These are phyloP conservation scores for Aspergillaceae sp. DNA, from an alignment of 2,329 filamentous ascomycete genomes.

Conservation along the genomic window DNA sequence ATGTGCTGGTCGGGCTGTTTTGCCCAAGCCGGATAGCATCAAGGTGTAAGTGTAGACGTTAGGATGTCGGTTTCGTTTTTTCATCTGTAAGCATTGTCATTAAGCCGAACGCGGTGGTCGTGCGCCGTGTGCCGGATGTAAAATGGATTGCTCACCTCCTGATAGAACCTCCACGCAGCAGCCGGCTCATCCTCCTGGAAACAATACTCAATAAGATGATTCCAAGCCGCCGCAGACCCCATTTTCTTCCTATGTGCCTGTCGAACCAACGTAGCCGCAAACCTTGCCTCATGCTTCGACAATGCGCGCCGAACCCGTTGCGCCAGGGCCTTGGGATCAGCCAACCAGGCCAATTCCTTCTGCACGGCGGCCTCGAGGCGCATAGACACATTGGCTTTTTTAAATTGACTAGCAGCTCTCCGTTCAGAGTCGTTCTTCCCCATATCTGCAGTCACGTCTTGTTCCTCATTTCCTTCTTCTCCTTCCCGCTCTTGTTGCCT, in stretches of 20 bases:
- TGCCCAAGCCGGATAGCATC: conserved; percentile 66
- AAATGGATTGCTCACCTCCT: conserved; percentile 54
- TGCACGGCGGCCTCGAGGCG: conserved; percentile 10
- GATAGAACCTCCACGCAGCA: conserved; percentile 70
- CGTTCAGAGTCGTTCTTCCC: no score
- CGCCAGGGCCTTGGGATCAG: conserved; percentile 65
- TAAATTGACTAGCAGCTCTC: background rate
- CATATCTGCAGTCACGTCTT: no score
- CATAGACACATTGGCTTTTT: background rate
- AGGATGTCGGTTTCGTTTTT: conserved; percentile 75
- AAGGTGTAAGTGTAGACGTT: conserved; percentile 77
- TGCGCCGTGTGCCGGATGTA: no score
- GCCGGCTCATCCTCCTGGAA: conserved; percentile 54
- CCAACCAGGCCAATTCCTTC: conserved; percentile 54
- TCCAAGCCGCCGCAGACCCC: conserved; percentile 73
- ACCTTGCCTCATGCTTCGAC: conserved; percentile 49
- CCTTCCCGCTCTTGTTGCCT: no score
- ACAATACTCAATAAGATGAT: conserved; percentile 67
- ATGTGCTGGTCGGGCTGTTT: conserved; percentile 46
- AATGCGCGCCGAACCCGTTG: conserved; percentile 58
- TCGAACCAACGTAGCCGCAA: conserved; percentile 61
- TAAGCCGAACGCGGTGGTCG: no score
- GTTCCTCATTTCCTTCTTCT: no score
- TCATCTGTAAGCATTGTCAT: conserved; percentile 57
- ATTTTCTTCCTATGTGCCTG: conserved; percentile 55